Conservation (phyloP, 1,139 yeast species). For the Schwanniomyces etchellsii region DNA sequence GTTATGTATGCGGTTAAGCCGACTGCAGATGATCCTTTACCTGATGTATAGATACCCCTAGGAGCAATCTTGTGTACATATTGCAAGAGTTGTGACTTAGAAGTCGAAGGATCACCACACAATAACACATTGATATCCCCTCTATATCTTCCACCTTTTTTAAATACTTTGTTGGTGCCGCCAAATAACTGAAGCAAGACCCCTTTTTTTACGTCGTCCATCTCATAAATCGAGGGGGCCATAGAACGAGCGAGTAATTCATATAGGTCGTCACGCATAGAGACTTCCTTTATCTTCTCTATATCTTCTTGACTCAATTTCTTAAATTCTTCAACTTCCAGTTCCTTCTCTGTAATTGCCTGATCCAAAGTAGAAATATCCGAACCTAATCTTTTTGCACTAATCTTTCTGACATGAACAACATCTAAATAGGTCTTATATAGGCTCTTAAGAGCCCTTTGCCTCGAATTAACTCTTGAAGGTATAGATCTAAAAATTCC, state of each 20-base stretch:
- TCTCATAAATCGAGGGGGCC: slow-evolving; percentile 93
- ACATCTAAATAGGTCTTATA: slow-evolving; percentile 94
- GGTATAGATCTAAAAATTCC: slow-evolving; percentile 94
- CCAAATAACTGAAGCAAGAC: slow-evolving; percentile 88
- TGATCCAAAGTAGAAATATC: slow-evolving; percentile 64
- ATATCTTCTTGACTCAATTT: slow-evolving; percentile 66
- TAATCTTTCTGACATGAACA: slow-evolving; percentile 85
- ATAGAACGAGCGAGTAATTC: slow-evolving; percentile 85
- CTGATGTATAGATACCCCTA: slow-evolving; percentile 95
- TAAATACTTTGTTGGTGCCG: slow-evolving; percentile 85
- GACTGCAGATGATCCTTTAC: slow-evolving; percentile 98
- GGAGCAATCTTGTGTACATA: slow-evolving; percentile 98
- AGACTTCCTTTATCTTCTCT: slow-evolving; percentile 51
- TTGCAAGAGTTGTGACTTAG: slow-evolving; percentile 89
- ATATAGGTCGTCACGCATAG: slow-evolving; percentile 73
- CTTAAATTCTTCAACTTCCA: slow-evolving; percentile 74
- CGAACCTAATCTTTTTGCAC: slow-evolving; percentile 72
- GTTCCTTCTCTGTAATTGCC: slow-evolving; percentile 44
- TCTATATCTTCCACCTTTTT: slow-evolving; percentile 90
- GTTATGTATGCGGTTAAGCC: slow-evolving; percentile 97
- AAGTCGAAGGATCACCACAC: slow-evolving; percentile 98
- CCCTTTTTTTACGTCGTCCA: slow-evolving; percentile 96
- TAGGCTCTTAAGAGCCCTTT: slow-evolving; percentile 74
- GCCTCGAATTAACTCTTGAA: slow-evolving; percentile 80
- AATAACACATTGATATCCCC: slow-evolving; percentile 89